These are phyloP conservation scores for Neonectria sp. DNA, from an alignment of 2,329 filamentous ascomycete species.

Conservation along the genomic window DNA sequence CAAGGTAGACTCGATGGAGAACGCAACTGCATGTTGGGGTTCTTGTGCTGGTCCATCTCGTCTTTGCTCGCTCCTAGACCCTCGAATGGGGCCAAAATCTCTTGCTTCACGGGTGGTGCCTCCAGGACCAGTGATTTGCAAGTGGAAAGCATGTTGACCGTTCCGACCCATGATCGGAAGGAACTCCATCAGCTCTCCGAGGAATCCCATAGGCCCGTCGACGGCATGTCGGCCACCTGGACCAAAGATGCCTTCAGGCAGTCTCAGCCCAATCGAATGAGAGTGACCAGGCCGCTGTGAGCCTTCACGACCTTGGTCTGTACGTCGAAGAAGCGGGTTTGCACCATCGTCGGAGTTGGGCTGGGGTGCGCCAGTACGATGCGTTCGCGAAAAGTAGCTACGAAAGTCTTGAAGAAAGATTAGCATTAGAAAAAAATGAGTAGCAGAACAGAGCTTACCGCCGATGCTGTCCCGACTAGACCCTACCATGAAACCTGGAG, in stretches of 20 bases:
- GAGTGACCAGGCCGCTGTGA: constrained; percentile 65
- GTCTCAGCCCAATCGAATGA: constrained; percentile 68
- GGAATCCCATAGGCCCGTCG: constrained; percentile 68
- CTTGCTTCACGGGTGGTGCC: constrained; percentile 64
- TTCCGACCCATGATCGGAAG: constrained; percentile 64
- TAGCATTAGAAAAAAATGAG: constrained; percentile 19
- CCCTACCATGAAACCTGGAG: constrained; percentile 67
- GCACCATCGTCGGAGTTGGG: constrained; percentile 82
- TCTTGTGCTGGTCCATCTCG: constrained; percentile 67
- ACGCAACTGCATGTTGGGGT: constrained; percentile 82
- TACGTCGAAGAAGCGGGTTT: constrained; percentile 87
- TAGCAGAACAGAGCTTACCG: constrained; percentile 56
- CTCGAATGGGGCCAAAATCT: constrained; percentile 62
- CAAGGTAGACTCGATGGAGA: constrained; percentile 79
- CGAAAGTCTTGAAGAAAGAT: constrained; percentile 60
- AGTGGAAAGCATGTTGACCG: constrained; percentile 69
- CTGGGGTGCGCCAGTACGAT: constrained; percentile 67
- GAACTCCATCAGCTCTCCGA: constrained; percentile 70
- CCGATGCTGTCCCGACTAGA: constrained; percentile 68
- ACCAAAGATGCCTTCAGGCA: constrained; percentile 63
- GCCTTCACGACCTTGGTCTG: constrained; percentile 59
- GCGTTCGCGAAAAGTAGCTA: constrained; percentile 65
- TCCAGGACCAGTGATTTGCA: constrained; percentile 69
- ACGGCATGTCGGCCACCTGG: constrained; percentile 53
- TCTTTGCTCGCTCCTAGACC: constrained; percentile 63